Percentiles rank a stretch among this genome's conserved stretches.
Evolutionary conservation across 78 protist genomes (phyloP).

Genomic region (Dictyostelium purpureum): DNA sequence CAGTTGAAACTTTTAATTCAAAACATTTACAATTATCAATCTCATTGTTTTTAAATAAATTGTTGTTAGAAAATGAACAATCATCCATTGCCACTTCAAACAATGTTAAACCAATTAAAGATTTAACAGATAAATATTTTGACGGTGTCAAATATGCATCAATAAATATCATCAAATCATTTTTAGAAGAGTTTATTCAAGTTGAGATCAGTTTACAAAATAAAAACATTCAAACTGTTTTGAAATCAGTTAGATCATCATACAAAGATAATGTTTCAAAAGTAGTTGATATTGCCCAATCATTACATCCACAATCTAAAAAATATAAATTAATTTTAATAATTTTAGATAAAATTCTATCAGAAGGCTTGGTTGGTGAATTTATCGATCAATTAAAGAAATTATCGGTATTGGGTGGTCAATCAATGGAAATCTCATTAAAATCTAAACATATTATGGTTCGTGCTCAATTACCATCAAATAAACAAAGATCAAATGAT

Average conservation of each 20-base stretch:
- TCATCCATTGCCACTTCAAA: neutral
- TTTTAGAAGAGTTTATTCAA: conserved; percentile 39
- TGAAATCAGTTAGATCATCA: conserved; percentile 25
- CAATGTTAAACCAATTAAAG: conserved; percentile 19
- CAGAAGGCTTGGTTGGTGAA: neutral
- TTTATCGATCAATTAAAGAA: conserved; percentile 36
- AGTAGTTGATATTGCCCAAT: conserved; percentile 33
- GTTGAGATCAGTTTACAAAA: neutral
- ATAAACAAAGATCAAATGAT: conserved; percentile 18
- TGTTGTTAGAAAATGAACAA: conserved; percentile 36
- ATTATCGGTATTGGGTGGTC: conserved; percentile 9
- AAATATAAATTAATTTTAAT: conserved; percentile 3
- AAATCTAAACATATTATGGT: conserved; percentile 60
- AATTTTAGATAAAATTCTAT: conserved; percentile 25
- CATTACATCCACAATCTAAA: conserved; percentile 56
- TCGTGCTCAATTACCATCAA: conserved; percentile 47
- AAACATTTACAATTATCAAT: neutral
- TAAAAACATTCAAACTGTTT: conserved; percentile 27
- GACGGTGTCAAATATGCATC: conserved; percentile 28
- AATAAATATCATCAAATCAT: neutral
- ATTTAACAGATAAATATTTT: conserved; percentile 16
- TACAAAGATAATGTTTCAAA: conserved; percentile 39
- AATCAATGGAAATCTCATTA: conserved; percentile 46
- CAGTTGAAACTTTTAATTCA: neutral
- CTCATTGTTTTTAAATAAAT: conserved; percentile 19